A percentile compares a stretch with the other conserved stretches of the same genome.
Evolutionary conservation across 2,329 filamentous ascomycete species (phyloP).

Genomic region (Calonectria honghensis): DNA sequence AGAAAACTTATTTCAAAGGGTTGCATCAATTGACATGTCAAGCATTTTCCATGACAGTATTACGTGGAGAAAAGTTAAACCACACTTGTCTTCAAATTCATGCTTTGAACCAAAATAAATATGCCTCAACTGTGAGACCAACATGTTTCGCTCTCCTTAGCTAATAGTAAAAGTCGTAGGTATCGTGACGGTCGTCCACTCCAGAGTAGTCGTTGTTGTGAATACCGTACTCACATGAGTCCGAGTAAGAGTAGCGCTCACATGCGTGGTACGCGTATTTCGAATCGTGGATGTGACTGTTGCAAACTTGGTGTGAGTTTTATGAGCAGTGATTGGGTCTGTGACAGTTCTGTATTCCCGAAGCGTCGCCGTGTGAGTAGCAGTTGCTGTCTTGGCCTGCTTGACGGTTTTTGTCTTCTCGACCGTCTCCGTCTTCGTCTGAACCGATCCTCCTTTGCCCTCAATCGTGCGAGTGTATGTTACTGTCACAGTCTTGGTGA

Average conservation of each 20-base stretch:
- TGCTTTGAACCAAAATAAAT: not conserved
- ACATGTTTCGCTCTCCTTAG: too few species aligned
- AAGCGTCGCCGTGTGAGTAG: not conserved
- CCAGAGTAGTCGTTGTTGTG: not conserved
- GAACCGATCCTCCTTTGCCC: not conserved
- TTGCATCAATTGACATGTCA: not conserved
- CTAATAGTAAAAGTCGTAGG: not conserved
- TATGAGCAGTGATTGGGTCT: not conserved
- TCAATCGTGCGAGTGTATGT: not conserved
- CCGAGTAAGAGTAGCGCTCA: not conserved
- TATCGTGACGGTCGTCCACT: not conserved
- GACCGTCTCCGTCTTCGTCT: not conserved
- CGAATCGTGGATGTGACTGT: not conserved
- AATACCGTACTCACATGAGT: not conserved
- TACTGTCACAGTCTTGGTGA: not conserved
- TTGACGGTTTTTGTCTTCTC: not conserved
- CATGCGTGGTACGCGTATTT: not conserved
- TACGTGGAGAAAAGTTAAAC: not conserved
- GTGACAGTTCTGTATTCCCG: not conserved
- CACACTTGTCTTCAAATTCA: not conserved
- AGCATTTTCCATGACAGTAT: not conserved
- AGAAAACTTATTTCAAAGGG: conserved; percentile 2
- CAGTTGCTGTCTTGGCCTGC: not conserved
- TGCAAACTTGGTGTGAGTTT: not conserved
- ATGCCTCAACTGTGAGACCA: too few species aligned